Conservation (phyloP, 73 alveolate species). For the Paramecium sexaurelia region DNA sequence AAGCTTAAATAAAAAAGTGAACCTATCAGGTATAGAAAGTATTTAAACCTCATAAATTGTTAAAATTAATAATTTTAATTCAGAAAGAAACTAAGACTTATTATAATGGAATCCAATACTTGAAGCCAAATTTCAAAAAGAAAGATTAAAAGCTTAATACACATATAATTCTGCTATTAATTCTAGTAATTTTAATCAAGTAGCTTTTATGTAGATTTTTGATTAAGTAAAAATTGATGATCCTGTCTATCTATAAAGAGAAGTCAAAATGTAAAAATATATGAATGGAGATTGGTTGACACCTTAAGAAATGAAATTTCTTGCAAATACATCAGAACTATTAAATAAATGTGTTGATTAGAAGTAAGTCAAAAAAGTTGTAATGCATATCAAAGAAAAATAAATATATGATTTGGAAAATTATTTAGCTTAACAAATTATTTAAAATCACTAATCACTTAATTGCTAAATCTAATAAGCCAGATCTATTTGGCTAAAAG, state of each 20-base stretch:
- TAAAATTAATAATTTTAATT: not conserved
- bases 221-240: constrained; percentile 52
- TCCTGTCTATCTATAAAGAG: constrained; percentile 28
- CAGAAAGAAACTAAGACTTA: not conserved
- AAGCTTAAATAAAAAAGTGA: not conserved
- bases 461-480: not conserved
- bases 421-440: not conserved
- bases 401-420: constrained; percentile 9
- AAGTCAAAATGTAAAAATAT: constrained; percentile 33
- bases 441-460: not conserved
- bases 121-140: constrained; percentile 25
- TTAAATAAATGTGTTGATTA: constrained; percentile 64
- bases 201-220: constrained; percentile 35
- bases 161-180: constrained; percentile 34
- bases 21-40: not conserved
- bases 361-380: constrained; percentile 39
- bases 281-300: constrained; percentile 63
- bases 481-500: not conserved
- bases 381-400: not conserved
- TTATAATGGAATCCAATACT: constrained; percentile 4
- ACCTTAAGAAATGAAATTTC: constrained; percentile 62
- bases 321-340: constrained; percentile 65
- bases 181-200: constrained; percentile 42
- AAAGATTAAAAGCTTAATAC: not conserved
- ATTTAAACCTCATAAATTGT: not conserved